Evolutionary conservation across 2,329 filamentous ascomycete genomes (phyloP).

Genomic region (Cryphonectria japonica): DNA sequence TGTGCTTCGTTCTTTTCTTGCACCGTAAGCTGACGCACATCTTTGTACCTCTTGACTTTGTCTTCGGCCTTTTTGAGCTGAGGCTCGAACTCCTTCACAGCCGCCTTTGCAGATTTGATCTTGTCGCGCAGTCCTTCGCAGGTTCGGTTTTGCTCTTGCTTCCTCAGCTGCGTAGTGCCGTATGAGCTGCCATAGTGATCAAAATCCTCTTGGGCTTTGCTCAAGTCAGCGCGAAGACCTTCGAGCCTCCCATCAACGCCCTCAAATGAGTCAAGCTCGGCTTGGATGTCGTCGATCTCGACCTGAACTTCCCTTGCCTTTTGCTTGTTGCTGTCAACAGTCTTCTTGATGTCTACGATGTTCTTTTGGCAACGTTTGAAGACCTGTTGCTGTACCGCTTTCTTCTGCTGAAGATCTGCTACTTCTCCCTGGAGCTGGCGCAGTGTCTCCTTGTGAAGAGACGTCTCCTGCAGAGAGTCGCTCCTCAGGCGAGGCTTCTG

Average conservation of each 20-base stretch:
- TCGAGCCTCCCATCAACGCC: conserved; percentile 71
- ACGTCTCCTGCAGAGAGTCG: conserved; percentile 48
- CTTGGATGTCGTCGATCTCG: conserved; percentile 54
- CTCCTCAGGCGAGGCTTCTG: conserved; percentile 76
- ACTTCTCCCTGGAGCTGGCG: conserved; percentile 60
- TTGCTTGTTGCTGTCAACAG: conserved; percentile 49
- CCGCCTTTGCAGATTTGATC: conserved; percentile 39
- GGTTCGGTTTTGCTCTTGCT: conserved; percentile 50
- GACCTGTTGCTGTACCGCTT: conserved; percentile 51
- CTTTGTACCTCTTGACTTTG: conserved; percentile 53
- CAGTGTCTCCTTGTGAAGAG: conserved; percentile 51
- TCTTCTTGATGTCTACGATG: conserved; percentile 52
- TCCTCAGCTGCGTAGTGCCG: conserved; percentile 54
- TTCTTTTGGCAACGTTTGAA: conserved; percentile 53
- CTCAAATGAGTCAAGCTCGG: conserved; percentile 68
- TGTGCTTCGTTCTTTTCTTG: conserved; percentile 65
- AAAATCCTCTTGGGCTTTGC: conserved; percentile 50
- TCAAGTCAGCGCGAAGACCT: conserved; percentile 60
- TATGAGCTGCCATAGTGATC: conserved; percentile 59
- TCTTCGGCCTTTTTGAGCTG: conserved; percentile 59
- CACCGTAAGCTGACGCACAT: conserved; percentile 57
- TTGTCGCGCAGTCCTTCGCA: conserved; percentile 45
- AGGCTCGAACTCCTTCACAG: conserved; percentile 45
- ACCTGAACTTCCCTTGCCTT: conserved; percentile 64
- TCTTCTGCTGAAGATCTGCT: conserved; percentile 53